Evolutionary conservation across 1,139 yeast species (phyloP).

Genomic region (Diutina pseudorugosa): DNA sequence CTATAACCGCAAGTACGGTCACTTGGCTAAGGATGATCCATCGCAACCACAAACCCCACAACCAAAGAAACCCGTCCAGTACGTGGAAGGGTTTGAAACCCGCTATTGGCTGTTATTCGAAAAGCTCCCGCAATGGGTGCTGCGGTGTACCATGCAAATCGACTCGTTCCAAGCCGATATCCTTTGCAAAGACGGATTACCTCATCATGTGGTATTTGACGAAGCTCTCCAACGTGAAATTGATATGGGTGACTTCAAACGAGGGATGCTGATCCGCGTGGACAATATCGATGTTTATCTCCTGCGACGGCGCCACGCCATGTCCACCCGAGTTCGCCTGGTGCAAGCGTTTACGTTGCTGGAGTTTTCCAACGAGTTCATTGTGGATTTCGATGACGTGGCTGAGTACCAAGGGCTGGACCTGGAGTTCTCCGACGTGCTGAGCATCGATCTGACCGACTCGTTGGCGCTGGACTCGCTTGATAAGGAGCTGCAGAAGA

Average conservation of each 20-base stretch:
- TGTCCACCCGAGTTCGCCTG: constrained; percentile 11
- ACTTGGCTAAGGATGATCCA: background rate
- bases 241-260: constrained; percentile 26
- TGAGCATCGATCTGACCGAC: constrained; percentile 17
- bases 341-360: constrained; percentile 27
- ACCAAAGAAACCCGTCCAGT: background rate
- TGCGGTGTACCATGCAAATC: constrained; percentile 17
- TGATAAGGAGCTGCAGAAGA: constrained; percentile 12
- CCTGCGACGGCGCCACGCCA: constrained; percentile 13
- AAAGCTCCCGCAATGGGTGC: constrained; percentile 19
- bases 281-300: constrained; percentile 14
- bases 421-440: constrained; percentile 22
- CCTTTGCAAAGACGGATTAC: constrained; percentile 32
- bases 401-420: constrained; percentile 12
- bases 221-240: constrained; percentile 14
- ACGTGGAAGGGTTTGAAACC: background rate
- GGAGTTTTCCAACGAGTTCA: constrained; percentile 25
- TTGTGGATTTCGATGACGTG: constrained; percentile 24
- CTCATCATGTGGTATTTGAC: constrained; percentile 20
- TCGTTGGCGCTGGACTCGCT: background rate
- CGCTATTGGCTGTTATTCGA: constrained; percentile 17
- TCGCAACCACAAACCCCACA: background rate
- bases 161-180: constrained; percentile 22
- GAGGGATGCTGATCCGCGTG: constrained; percentile 26
- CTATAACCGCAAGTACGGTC: constrained; percentile 17